These are phyloP conservation scores for Leucocoprinus leucothites DNA, from an alignment of 768 basidiomycete species.

Conservation along the genomic window DNA sequence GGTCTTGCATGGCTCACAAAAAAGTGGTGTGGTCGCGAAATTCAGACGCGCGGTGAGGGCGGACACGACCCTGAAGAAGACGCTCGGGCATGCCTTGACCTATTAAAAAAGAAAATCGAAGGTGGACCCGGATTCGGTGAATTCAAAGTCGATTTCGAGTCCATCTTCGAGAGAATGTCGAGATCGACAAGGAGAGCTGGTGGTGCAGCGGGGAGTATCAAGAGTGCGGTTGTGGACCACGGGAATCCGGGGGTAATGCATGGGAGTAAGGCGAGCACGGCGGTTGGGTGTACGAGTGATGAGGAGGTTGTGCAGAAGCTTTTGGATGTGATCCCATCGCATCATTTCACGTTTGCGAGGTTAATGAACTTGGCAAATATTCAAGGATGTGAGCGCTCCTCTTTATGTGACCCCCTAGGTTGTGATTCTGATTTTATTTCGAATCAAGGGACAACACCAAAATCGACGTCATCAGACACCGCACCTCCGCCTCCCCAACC, in stretches of 20 bases:
- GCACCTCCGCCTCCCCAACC: slow-evolving; percentile 14
- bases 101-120: slow-evolving; percentile 78
- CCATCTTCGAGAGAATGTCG: slow-evolving; percentile 83
- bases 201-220: slow-evolving; percentile 37
- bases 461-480: slow-evolving; percentile 38
- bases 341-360: slow-evolving; percentile 83
- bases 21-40: slow-evolving; percentile 89
- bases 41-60: slow-evolving; percentile 79
- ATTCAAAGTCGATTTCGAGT: slow-evolving; percentile 80
- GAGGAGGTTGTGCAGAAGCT: slow-evolving; percentile 76
- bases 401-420: background rate
- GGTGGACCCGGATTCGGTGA: slow-evolving; percentile 82
- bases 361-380: slow-evolving; percentile 79
- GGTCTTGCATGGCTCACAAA: slow-evolving; percentile 96
- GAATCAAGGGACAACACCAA: slow-evolving; percentile 59
- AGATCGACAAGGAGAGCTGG: slow-evolving; percentile 39
- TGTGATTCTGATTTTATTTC: background rate
- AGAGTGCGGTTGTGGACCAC: slow-evolving; percentile 77
- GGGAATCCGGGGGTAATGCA: slow-evolving; percentile 85
- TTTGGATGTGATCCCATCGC: slow-evolving; percentile 50
- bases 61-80: slow-evolving; percentile 97
- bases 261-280: slow-evolving; percentile 77
- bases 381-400: slow-evolving; percentile 66
- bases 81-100: slow-evolving; percentile 81
- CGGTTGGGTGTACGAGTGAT: slow-evolving; percentile 73